These are phyloP conservation scores for Ophiosphaerella narmari DNA, from an alignment of 2,329 filamentous ascomycete genomes.

Conservation along the genomic window DNA sequence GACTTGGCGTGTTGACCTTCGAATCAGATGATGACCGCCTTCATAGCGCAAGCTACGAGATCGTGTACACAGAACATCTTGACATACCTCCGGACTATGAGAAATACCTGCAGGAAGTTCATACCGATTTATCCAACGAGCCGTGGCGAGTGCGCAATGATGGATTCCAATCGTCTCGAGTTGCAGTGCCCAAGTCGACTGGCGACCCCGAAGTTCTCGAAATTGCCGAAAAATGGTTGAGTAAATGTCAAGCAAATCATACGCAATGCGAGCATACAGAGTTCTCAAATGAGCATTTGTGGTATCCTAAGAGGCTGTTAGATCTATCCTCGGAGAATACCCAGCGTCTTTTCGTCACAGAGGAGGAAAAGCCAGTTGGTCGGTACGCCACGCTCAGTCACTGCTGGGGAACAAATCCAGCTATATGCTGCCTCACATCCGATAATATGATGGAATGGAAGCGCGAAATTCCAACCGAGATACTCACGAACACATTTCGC, in stretches of 20 bases:
- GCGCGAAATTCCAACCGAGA: neutral
- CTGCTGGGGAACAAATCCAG: constrained; percentile 2
- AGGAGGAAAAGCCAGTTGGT: neutral
- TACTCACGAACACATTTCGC: constrained; percentile 7
- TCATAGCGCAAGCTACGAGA: neutral
- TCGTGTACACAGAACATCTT: neutral
- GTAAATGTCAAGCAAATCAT: neutral
- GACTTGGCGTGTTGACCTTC: neutral
- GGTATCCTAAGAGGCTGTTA: constrained; percentile 3
- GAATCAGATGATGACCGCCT: constrained; percentile 1
- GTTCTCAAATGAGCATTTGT: neutral
- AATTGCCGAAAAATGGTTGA: neutral
- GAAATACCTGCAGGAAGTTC: neutral
- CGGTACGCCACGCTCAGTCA: constrained; percentile 7
- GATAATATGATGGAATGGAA: neutral
- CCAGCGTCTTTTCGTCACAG: neutral
- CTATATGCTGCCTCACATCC: neutral
- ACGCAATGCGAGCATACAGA: neutral
- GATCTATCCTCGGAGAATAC: neutral
- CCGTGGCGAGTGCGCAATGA: constrained; percentile 1
- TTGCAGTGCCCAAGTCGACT: neutral
- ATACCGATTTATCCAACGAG: neutral
- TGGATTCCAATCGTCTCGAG: neutral
- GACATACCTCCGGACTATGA: neutral
- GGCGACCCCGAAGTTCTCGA: constrained; percentile 1